phyloP scores from a whole-genome alignment of 768 basidiomycete genomes.

The Russula dissimulans region DNA sequence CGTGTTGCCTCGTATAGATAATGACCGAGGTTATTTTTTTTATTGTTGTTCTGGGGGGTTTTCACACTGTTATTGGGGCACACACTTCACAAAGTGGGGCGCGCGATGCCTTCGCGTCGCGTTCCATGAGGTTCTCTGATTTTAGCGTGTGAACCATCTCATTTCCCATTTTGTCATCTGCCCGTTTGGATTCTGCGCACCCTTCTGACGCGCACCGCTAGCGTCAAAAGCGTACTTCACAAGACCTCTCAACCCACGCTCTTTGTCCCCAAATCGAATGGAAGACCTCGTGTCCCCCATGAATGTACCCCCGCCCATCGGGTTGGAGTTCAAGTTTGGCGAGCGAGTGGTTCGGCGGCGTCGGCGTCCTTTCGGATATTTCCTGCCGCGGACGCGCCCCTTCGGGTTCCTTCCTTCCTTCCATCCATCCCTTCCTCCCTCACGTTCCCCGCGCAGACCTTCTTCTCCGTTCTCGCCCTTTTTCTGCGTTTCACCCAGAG shows the following conservation, averaged over 20 bases:
- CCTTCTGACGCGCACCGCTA: conserved; percentile 12
- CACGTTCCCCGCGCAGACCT: too few species aligned
- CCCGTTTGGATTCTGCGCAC: conserved; percentile 4
- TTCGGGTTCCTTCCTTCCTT: background rate
- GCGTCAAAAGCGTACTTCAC: conserved; percentile 8
- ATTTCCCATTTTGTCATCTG: conserved; percentile 9
- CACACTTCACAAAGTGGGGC: background rate
- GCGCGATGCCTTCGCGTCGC: background rate
- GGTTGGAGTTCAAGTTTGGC: too few species aligned
- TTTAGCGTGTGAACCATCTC: conserved; percentile 6
- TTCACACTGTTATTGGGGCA: too few species aligned
- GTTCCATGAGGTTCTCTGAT: conserved; percentile 7
- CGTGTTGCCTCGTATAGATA: background rate
- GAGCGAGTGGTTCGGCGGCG: background rate
- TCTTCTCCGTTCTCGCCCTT: background rate
- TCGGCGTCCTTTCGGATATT: background rate
- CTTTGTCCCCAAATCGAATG: conserved; percentile 19
- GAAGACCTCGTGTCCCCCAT: conserved; percentile 4
- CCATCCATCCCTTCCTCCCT: too few species aligned
- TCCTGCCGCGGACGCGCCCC: background rate
- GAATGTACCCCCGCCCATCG: too few species aligned
- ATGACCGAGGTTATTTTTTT: background rate
- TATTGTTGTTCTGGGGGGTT: background rate
- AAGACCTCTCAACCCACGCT: conserved; percentile 16
- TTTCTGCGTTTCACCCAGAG: conserved; percentile 11